Evolutionary conservation across 2,329 filamentous ascomycete genomes (phyloP), one percentile per base, ranked within the genome.

Genomic region (Apiospora koreana): DNA sequence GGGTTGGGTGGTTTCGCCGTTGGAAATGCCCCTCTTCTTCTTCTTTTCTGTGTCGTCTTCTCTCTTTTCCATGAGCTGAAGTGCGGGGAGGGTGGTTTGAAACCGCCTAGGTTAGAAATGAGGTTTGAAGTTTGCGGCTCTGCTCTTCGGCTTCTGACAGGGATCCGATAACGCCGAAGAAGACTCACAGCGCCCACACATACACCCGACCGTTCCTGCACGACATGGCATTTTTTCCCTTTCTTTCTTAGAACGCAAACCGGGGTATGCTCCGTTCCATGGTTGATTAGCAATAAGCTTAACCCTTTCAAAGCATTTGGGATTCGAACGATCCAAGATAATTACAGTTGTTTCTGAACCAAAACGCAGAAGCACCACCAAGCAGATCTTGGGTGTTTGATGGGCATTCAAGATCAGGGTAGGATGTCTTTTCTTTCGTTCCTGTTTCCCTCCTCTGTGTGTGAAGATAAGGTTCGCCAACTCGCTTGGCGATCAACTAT

Each of bases 71-170:
- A 5, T 35, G 16, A 58, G 54, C 31, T 62, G 54, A 5, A 62
- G 54, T 62, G 54, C 54, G 54, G 31, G 54, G 54, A 62, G 28
- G 38, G n/a, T 41, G 38, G 18, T 66, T 43, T 43, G 64, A 66
- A 66, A 66, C 64, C 12, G 64, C 4, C 38, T 45, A 66, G 64
- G 64, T 66, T 41, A 43, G 42, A 45, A 66, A 42, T 28, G 38
- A 18, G 42, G 41, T 66, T 66, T 66, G 64, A 66, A 31, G 64
- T 66, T 42, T 10, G 64, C 41, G n/a, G 64, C 64, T 66, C 64
- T 66, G 64, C 41, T 64, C 18, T 21, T 62, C 54, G 31, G 54
- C 21, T n/a, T 38, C 12, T 62, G 54, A n/a, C 54, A 62, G 54
- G 54, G 54, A 38, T 62, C 21, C 18, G 54, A 43, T 62, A 62